Evolutionary conservation across 2,329 filamentous ascomycete species (phyloP).

Genomic region (Endocalyx cinctus): DNA sequence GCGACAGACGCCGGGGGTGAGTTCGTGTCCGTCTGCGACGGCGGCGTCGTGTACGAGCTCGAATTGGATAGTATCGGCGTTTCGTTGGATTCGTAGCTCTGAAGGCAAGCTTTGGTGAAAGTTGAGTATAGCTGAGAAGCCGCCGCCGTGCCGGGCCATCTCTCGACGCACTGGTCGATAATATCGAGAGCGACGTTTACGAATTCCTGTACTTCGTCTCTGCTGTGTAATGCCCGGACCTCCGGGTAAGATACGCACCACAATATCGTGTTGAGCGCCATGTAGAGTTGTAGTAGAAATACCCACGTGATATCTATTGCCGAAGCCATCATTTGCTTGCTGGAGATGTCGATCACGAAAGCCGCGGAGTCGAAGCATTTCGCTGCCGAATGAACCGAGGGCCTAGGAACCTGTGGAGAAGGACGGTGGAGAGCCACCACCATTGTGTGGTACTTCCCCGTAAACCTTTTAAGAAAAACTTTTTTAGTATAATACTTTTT

Average conservation of each 20-base stretch:
- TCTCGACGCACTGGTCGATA: slow-evolving; percentile 73
- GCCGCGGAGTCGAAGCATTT: slow-evolving; percentile 80
- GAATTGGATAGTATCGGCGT: slow-evolving; percentile 28
- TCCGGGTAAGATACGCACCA: slow-evolving; percentile 89
- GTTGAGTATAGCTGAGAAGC: slow-evolving; percentile 84
- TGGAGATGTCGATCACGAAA: slow-evolving; percentile 76
- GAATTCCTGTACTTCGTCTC: slow-evolving; percentile 71
- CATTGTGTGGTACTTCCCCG: slow-evolving; percentile 76
- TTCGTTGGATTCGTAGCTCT: slow-evolving; percentile 69
- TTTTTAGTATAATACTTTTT: too few relatives aligned
- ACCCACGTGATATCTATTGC: slow-evolving; percentile 90
- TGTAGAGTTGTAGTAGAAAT: slow-evolving; percentile 83
- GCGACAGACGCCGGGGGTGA: slow-evolving; percentile 41
- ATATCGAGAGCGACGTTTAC: slow-evolving; percentile 72
- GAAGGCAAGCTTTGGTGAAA: slow-evolving; percentile 78
- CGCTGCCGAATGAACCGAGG: slow-evolving; percentile 70
- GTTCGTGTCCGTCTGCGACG: slow-evolving; percentile 44
- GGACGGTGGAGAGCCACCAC: slow-evolving; percentile 83
- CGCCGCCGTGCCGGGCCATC: slow-evolving; percentile 87
- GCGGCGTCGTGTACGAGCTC: slow-evolving; percentile 37
- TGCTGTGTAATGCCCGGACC: slow-evolving; percentile 66
- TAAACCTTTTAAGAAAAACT: too few relatives aligned
- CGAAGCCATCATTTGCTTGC: slow-evolving; percentile 70
- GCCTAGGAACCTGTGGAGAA: slow-evolving; percentile 85
- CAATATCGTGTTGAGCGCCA: slow-evolving; percentile 84